These are phyloP conservation scores for Pistacia vera DNA, from an alignment of 345 rosid species.

Conservation along the genomic window DNA sequence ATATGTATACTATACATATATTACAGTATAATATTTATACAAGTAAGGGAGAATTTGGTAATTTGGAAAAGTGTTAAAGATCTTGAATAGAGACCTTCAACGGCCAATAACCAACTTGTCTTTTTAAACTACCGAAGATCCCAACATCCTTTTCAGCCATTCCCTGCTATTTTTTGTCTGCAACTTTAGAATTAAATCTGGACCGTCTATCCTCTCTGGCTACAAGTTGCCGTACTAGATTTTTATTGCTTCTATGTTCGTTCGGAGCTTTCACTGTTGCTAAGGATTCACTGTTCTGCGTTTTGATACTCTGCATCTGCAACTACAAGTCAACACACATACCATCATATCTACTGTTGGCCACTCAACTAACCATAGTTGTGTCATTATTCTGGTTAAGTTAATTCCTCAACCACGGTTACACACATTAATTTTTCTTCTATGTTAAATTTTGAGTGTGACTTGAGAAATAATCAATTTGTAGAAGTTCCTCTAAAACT, in stretches of 20 bases:
- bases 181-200: neutral
- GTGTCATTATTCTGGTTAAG: too few relatives aligned
- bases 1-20: too few relatives aligned
- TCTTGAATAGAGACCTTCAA: conserved; percentile 6
- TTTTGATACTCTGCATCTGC: conserved; percentile 10
- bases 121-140: neutral
- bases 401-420: too few relatives aligned
- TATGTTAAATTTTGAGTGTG: too few relatives aligned
- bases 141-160: neutral
- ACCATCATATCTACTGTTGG: neutral
- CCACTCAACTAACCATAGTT: neutral
- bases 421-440: too few relatives aligned
- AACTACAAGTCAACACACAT: neutral
- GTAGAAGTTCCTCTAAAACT: too few relatives aligned
- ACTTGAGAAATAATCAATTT: too few relatives aligned
- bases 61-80: neutral
- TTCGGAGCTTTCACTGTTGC: conserved; percentile 24
- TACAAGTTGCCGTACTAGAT: conserved; percentile 4
- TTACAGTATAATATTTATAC: too few relatives aligned
- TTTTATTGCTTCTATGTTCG: conserved; percentile 15
- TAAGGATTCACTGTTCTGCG: neutral
- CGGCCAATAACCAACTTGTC: conserved; percentile 25
- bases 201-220: conserved; percentile 17
- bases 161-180: neutral
- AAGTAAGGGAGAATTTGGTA: neutral